Base-by-base conservation (phyloP, 768 basidiomycete genomes). In the Amanita pseudoporphyria region DNA sequence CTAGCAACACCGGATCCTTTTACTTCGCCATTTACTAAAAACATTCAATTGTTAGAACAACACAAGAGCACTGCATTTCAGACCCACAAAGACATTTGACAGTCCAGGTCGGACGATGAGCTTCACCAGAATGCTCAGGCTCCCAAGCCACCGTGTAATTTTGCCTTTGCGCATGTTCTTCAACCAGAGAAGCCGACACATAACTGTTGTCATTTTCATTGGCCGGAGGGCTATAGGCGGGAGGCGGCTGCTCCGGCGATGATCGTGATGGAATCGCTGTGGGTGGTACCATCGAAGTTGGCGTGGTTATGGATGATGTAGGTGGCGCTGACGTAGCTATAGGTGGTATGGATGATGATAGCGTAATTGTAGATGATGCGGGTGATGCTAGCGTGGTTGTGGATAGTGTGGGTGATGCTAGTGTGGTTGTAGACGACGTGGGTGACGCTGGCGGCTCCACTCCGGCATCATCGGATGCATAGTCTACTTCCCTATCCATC, bases 31-130 rank as follows among this genome's bases (percentile, higher is more conserved):
- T 51, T 43, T 14, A 51, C 50, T 51, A 41, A n/a, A 6, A 0
- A 9, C 40, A n/a, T 19, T 19, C 5, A 24, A 24, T 14, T 24
- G 40, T 6, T 21, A 3, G 40, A 24, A 24, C n/a, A 6, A 10
- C 21, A 10, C 21, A 6, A 7, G 9, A 14, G n/a, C 26, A 24
- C 14, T 21, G 28, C 13, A 12, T 47, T 19, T 31, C 18, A 12
- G 24, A 28, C 50, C 18, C 44, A 51, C 50, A 12, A 18, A 31
- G 43, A 33, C 42, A 45, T 45, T 1, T 37, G 36, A 45, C n/a
- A 1, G 50, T 51, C 50, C 50, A 51, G 12, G 16, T 16, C 9
- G 6, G n/a, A n/a, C n/a, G n/a, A n/a, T n/a, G n/a, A n/a, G n/a
- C n/a, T n/a, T n/a, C n/a, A n/a, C n/a, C n/a, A n/a, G n/a, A n/a